A percentile compares a stretch with the other conserved stretches of the same genome.
phyloP scores from a whole-genome alignment of 163 green algal species.

The Scenedesmus sp. region DNA sequence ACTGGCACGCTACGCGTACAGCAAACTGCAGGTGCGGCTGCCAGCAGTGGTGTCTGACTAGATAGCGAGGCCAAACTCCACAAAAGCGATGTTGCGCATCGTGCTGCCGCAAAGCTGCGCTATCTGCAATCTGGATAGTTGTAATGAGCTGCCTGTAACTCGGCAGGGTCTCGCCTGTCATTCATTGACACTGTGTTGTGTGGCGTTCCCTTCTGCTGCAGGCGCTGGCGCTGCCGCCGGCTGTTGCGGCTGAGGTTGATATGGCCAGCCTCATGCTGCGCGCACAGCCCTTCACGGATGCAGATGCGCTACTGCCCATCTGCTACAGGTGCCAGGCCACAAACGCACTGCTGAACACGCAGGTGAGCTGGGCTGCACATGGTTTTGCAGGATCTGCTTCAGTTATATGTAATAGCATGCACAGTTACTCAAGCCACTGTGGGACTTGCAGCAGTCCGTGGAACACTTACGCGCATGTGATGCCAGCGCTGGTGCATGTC shows the following conservation, averaged over 20 bases:
- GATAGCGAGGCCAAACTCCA: no score
- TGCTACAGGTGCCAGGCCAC: constrained; percentile 84
- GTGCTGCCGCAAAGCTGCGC: no score
- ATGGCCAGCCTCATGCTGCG: constrained; percentile 66
- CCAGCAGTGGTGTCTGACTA: background rate
- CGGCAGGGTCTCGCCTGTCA: no score
- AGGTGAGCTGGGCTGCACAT: constrained; percentile 48
- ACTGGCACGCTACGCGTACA: constrained; percentile 82
- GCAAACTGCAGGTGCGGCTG: constrained; percentile 71
- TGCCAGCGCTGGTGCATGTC: background rate
- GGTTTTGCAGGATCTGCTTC: background rate
- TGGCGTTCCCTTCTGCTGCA: constrained; percentile 50
- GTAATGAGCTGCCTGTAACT: no score
- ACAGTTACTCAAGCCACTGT: no score
- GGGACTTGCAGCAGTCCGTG: no score
- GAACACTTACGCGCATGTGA: no score
- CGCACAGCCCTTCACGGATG: constrained; percentile 70
- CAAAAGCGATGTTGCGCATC: no score
- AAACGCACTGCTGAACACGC: constrained; percentile 78
- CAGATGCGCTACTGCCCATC: constrained; percentile 81
- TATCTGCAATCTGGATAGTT: no score
- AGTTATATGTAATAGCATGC: no score
- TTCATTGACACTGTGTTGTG: background rate
- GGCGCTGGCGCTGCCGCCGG: constrained; percentile 66
- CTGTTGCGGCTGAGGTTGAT: constrained; percentile 78